Evolutionary conservation across 768 basidiomycete species (phyloP).

Genomic region (Phanerochaete sordida): DNA sequence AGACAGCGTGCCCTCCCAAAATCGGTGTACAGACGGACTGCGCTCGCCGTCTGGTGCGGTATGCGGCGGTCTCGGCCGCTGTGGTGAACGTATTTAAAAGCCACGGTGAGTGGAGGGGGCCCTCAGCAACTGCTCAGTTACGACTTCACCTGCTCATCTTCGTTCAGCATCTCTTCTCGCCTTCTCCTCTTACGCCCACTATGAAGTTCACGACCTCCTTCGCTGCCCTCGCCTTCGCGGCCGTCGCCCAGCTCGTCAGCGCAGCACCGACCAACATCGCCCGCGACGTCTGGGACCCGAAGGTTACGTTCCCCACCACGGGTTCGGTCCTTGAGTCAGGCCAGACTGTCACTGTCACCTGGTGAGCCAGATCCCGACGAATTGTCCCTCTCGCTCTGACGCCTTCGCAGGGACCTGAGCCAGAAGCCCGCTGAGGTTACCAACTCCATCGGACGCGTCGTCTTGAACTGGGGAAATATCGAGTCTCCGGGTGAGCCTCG

Average conservation of each 20-base stretch:
- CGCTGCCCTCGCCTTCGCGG: conserved; percentile 18
- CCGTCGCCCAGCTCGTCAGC: conserved; percentile 15
- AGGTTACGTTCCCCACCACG: conserved; percentile 36
- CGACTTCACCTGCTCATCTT: no score
- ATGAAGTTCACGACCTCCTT: conserved; percentile 19
- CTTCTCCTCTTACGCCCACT: neutral
- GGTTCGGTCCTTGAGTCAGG: conserved; percentile 40
- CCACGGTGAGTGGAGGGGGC: no score
- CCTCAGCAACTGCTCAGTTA: no score
- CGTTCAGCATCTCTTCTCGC: no score
- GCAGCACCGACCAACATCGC: conserved; percentile 22
- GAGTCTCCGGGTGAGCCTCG: conserved; percentile 1
- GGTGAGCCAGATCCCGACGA: conserved; percentile 35
- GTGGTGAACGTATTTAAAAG: no score
- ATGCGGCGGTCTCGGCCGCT: no score
- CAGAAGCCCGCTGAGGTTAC: conserved; percentile 39
- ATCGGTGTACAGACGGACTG: no score
- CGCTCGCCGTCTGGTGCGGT: no score
- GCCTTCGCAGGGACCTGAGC: conserved; percentile 32
- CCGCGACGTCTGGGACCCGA: conserved; percentile 43
- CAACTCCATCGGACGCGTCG: conserved; percentile 22
- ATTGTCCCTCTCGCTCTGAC: neutral
- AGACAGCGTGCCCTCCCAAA: no score
- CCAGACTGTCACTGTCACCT: conserved; percentile 39
- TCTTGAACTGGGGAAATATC: neutral